Conservation (phyloP, 2,329 filamentous ascomycete genomes). For the Monosporascus cannonballus region DNA sequence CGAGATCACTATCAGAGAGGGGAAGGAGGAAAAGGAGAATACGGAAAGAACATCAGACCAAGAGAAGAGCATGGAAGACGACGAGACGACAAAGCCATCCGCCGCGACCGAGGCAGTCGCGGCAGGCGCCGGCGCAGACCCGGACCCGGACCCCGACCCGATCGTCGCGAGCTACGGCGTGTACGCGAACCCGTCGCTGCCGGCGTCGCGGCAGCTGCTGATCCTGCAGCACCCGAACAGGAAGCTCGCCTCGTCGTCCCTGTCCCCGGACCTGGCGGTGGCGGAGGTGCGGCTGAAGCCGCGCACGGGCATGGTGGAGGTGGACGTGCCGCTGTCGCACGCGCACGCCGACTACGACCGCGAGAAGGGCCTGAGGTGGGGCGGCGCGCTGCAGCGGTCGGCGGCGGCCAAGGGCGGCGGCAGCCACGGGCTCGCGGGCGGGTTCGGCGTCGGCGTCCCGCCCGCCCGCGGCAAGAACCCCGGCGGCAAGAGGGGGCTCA, state of each 20-base stretch:
- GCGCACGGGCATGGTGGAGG: conserved; percentile 75
- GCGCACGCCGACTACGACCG: conserved; percentile 68
- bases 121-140: background rate
- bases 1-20: too few relatives aligned
- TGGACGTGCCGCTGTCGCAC: conserved; percentile 81
- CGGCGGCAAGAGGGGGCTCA: conserved; percentile 24
- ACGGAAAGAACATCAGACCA: too few relatives aligned
- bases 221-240: conserved; percentile 87
- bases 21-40: too few relatives aligned
- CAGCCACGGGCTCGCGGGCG: conserved; percentile 64
- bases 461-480: conserved; percentile 26
- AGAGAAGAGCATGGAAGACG: background rate
- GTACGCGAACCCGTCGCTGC: conserved; percentile 71
- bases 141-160: conserved; percentile 52
- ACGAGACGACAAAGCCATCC: background rate
- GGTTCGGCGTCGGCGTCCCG: conserved; percentile 59
- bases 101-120: background rate
- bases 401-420: conserved; percentile 55
- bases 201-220: conserved; percentile 59
- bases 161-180: conserved; percentile 74
- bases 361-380: conserved; percentile 76
- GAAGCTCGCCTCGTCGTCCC: conserved; percentile 39
- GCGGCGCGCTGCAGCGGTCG: conserved; percentile 63
- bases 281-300: conserved; percentile 77
- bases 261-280: conserved; percentile 58